A percentile compares a stretch with the other conserved stretches of the same genome.
Conservation (phyloP, 306 rosid genomes). For the Canavalia ensiformis region DNA sequence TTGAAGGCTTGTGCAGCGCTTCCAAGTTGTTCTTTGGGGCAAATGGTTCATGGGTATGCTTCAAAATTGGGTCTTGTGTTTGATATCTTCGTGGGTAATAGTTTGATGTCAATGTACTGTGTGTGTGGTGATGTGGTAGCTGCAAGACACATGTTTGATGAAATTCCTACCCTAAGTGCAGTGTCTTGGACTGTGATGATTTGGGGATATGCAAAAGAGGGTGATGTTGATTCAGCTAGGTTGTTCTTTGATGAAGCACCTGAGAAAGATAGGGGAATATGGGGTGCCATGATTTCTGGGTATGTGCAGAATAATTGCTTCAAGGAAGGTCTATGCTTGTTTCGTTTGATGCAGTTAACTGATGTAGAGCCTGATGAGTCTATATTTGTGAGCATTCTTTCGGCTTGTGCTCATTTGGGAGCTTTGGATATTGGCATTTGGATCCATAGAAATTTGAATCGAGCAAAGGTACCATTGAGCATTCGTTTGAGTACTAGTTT, state of each 20-base stretch:
- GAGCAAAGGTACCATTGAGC: constrained; percentile 49
- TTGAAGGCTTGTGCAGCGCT: constrained; percentile 65
- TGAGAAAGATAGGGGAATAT: constrained; percentile 74
- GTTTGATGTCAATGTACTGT: constrained; percentile 62
- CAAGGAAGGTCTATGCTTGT: constrained; percentile 74
- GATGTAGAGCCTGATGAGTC: constrained; percentile 74
- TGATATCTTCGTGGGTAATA: constrained; percentile 74
- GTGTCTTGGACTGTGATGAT: constrained; percentile 85
- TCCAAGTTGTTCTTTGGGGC: constrained; percentile 46
- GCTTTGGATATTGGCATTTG: constrained; percentile 75
- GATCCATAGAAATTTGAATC: constrained; percentile 65
- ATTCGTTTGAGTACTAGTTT: constrained; percentile 68
- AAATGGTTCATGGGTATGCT: constrained; percentile 65
- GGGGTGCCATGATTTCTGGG: constrained; percentile 95
- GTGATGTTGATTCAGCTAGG: constrained; percentile 69
- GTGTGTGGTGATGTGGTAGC: constrained; percentile 53
- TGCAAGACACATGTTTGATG: constrained; percentile 75
- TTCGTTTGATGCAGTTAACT: constrained; percentile 66
- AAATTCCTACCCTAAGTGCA: constrained; percentile 65
- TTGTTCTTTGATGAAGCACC: constrained; percentile 76
- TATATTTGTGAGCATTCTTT: constrained; percentile 69
- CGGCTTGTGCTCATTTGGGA: constrained; percentile 85
- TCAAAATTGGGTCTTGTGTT: constrained; percentile 64
- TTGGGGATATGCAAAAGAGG: constrained; percentile 71
- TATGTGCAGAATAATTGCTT: constrained; percentile 79